Base-by-base conservation (phyloP, 2,329 filamentous ascomycete genomes). In the Dryadomyces quercus-mongolicae region DNA sequence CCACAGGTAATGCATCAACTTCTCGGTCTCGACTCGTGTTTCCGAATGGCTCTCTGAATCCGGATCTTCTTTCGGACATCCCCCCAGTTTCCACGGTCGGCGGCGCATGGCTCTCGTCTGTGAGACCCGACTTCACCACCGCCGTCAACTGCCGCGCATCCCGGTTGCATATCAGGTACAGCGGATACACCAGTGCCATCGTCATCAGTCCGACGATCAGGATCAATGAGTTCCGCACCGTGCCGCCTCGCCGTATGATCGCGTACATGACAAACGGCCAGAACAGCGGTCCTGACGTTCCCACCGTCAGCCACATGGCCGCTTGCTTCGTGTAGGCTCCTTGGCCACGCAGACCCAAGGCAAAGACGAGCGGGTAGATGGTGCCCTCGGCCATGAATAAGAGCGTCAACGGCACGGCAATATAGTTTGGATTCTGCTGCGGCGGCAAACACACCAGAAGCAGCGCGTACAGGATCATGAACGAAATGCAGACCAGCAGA, bases 301-400 rank as follows among this genome's bases (percentile, higher is more conserved):
- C 86, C 65, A 84, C 88, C 1, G 91, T 87, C 59, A 94, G 83
- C 66, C 81, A 87, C 1, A 85, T 85, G 0, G 85, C 84, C 0
- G 85, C 88, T 49, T 84, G 78, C 70, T 94, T 94, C 4, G 86
- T 90, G 59, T 88, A 78, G n/a, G 80, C 77, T 0, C 89, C 89
- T 51, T 94, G 79, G 1, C 89, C 88, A 2, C 88, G 80, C 56
- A 95, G 82, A 3, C 85, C 86, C 13, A 93, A 76, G 3, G 86
- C 82, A 60, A 90, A 89, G 56, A 93, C 83, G 1, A 91, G 82
- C 0, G 90, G 89, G 74, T 88, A 95, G 61, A 88, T 80, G 52
- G 89, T 88, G 0, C 84, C 86, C 66, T 92, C 88, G 63, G 87
- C 88, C 67, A 94, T 88, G 60, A 88, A 84, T 59, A 86, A 85